Evolutionary conservation across 805 yeast species (phyloP), one percentile per base, ranked within the genome.

Genomic region (Wickerhamomyces alni): DNA sequence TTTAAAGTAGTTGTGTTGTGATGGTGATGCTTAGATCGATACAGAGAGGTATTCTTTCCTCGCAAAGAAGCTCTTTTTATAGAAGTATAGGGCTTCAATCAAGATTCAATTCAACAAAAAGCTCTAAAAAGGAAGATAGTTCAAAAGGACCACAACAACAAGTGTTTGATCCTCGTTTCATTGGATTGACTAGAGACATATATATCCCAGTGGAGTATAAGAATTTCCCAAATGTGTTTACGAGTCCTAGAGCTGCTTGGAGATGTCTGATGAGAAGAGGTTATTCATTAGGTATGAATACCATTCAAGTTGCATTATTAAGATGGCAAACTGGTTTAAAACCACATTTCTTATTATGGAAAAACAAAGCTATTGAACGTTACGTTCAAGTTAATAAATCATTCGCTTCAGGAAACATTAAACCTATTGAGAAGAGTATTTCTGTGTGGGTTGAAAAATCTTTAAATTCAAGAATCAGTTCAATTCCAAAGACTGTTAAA

Each of bases 361-460:
- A 85, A 59, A 91, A 87, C 61, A 72, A 72, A 24, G 95, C 95
- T 8, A 78, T 89, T 50, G 87, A 87, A 50, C 69, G 68, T 37
- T 88, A 79, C 59, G 83, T 82, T 22, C 75, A 75, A 41, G 82
- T 86, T n/a, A 87, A 89, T 63, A 78, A 80, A 53, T 80, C 87
- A 3, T 89, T 89, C 67, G 91, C 95, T 3, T 57, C 67, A 16
- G 69, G 67, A 25, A 68, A 80, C 46, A 54, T 87, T 34, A 64
- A 60, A 26, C 51, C 68, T 12, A 64, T 77, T 11, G 67, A 66
- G 41, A 64, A 67, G 31, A 53, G 61, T 13, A 65, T 79, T 17
- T 70, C 82, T 3, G 65, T 77, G n/a, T 80, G 81, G 77, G 86
- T 79, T 8, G 75, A 70, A 43, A 74, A 74, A 35, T 75, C 86